phyloP scores from a whole-genome alignment of 2,329 filamentous ascomycete species.

The Talaromyces marneffei region DNA sequence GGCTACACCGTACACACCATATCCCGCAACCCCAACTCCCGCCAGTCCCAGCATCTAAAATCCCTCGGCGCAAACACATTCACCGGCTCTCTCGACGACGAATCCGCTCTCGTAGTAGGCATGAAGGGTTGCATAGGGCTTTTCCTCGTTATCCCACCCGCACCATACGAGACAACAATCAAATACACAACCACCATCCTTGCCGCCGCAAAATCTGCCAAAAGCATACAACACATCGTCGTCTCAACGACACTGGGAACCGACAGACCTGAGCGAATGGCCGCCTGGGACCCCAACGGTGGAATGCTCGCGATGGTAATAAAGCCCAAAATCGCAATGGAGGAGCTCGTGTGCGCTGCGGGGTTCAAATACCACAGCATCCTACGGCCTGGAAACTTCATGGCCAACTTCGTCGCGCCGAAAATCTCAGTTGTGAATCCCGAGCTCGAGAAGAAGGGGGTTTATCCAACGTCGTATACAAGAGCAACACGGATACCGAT shows the following conservation, averaged over 20 bases:
- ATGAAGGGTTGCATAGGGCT: slow-evolving; percentile 27
- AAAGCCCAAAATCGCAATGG: slow-evolving; percentile 40
- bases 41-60: slow-evolving; percentile 24
- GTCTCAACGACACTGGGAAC: slow-evolving; percentile 26
- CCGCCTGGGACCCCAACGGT: slow-evolving; percentile 22
- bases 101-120: slow-evolving; percentile 22
- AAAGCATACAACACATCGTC: slow-evolving; percentile 28
- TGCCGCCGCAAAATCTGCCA: slow-evolving; percentile 23
- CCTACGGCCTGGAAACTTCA: slow-evolving; percentile 48
- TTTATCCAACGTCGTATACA: slow-evolving; percentile 34
- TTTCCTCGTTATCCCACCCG: slow-evolving; percentile 24
- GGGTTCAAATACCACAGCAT: slow-evolving; percentile 45
- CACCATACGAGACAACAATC: slow-evolving; percentile 18
- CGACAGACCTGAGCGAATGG: slow-evolving; percentile 25
- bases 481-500: slow-evolving; percentile 37
- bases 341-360: slow-evolving; percentile 32
- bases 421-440: slow-evolving; percentile 35
- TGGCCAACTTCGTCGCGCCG: slow-evolving; percentile 46
- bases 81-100: slow-evolving; percentile 29
- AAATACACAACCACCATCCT: slow-evolving; percentile 24
- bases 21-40: slow-evolving; percentile 24
- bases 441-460: slow-evolving; percentile 34
- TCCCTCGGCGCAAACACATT: slow-evolving; percentile 25
- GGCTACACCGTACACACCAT: slow-evolving; percentile 30
- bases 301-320: slow-evolving; percentile 27